Conservation (phyloP, 805 yeast genomes). For the Starmerella ratchasimensis region DNA sequence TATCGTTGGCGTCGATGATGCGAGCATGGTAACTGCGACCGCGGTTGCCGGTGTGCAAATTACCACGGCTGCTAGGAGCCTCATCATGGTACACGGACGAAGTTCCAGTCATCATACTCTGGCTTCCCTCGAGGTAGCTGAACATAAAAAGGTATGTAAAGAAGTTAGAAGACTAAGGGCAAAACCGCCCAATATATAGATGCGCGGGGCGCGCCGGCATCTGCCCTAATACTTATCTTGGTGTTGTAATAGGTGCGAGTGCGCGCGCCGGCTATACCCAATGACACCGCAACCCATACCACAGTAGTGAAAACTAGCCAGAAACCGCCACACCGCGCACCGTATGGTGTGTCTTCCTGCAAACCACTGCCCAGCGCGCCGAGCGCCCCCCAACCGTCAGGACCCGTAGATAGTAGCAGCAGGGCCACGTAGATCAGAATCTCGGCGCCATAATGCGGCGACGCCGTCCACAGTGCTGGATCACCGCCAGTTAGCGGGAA, state of each 20-base stretch:
- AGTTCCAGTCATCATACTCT: background rate
- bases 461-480: conserved; percentile 26
- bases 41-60: no score
- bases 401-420: conserved; percentile 7
- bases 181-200: conserved; percentile 8
- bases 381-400: background rate
- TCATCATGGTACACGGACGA: no score
- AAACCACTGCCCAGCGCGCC: no score
- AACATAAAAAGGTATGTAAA: no score
- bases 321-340: conserved; percentile 1
- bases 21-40: no score
- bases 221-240: no score
- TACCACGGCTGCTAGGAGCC: no score
- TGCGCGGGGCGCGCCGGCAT: no score
- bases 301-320: conserved; percentile 15
- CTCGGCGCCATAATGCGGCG: conserved; percentile 57
- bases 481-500: conserved; percentile 27
- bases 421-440: conserved; percentile 34
- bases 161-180: conserved; percentile 9
- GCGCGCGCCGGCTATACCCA: conserved; percentile 38
- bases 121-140: no score
- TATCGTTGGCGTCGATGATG: no score
- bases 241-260: conserved; percentile 20
- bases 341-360: no score
- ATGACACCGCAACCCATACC: conserved; percentile 30